Evolutionary conservation across 805 yeast genomes (phyloP).

Genomic region (Yueomyces sinensis): DNA sequence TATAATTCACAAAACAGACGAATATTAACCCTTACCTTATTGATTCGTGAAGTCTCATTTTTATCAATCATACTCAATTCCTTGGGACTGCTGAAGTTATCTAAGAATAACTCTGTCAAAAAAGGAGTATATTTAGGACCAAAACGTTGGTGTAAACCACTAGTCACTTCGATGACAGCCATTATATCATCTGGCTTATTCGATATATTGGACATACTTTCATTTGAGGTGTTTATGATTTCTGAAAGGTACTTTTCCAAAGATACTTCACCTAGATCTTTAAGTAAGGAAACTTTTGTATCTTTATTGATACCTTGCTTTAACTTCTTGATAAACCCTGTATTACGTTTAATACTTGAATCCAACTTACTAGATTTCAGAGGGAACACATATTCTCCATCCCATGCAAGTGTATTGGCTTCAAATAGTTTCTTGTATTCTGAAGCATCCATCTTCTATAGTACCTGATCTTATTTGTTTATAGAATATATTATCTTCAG

Average conservation of each 20-base stretch:
- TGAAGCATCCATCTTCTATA: neutral
- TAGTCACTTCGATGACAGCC: constrained; percentile 54
- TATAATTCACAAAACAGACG: constrained; percentile 45
- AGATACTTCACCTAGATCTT: constrained; percentile 50
- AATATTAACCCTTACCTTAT: constrained; percentile 34
- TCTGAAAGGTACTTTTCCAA: constrained; percentile 68
- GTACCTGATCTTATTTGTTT: no score
- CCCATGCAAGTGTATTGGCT: constrained; percentile 40
- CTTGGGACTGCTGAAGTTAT: constrained; percentile 27
- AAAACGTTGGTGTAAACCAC: constrained; percentile 72
- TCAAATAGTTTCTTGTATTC: constrained; percentile 18
- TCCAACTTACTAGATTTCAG: constrained; percentile 34
- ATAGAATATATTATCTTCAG: constrained; percentile 7
- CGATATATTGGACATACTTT: constrained; percentile 39
- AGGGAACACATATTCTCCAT: constrained; percentile 29
- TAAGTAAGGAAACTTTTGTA: constrained; percentile 32
- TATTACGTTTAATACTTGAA: constrained; percentile 69
- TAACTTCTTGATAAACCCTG: constrained; percentile 63
- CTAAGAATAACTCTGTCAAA: constrained; percentile 30
- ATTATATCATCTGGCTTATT: constrained; percentile 42
- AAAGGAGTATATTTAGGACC: constrained; percentile 35
- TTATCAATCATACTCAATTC: constrained; percentile 22
- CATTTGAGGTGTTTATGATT: constrained; percentile 45
- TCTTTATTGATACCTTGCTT: constrained; percentile 45
- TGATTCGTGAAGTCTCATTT: constrained; percentile 30